Percentiles rank a stretch among this genome's conserved stretches.
phyloP scores from a whole-genome alignment of 768 basidiomycete species.

The Tylopilus cervinicoccineus region DNA sequence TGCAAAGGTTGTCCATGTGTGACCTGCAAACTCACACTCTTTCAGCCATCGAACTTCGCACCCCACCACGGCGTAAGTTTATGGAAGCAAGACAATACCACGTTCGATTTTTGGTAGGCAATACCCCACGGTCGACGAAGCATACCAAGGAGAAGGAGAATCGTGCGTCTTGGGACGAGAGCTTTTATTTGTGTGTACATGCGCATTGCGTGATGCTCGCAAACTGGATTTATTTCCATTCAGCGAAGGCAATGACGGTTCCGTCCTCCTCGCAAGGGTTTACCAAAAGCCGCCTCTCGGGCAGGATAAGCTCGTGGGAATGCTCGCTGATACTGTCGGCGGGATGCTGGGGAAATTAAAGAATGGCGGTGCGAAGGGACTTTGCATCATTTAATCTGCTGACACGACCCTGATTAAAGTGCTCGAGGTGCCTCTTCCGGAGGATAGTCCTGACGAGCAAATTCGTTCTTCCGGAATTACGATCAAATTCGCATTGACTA shows the following conservation, averaged over 20 bases:
- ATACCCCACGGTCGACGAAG: constrained; percentile 14
- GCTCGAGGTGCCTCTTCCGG: constrained; percentile 10
- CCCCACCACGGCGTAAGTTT: constrained; percentile 1
- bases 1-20: neutral
- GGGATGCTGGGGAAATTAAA: constrained; percentile 10
- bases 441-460: neutral
- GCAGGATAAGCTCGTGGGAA: constrained; percentile 9
- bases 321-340: constrained; percentile 7
- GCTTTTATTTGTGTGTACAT: constrained; percentile 15
- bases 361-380: constrained; percentile 9
- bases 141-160: constrained; percentile 9
- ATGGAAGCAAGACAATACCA: constrained; percentile 9
- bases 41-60: constrained; percentile 13
- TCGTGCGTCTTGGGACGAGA: constrained; percentile 9
- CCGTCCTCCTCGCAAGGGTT: constrained; percentile 9
- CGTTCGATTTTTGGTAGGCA: constrained; percentile 8
- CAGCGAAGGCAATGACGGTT: constrained; percentile 14
- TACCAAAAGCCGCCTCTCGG: constrained; percentile 9
- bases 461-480: neutral
- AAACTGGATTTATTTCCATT: neutral
- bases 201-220: neutral
- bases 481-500: constrained; percentile 13
- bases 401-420: constrained; percentile 3
- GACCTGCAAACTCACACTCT: neutral
- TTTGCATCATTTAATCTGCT: neutral